Percentiles rank a stretch among this genome's conserved stretches.
phyloP scores from a whole-genome alignment of 2,329 filamentous ascomycete species.

The Stachybotrys elegans region DNA sequence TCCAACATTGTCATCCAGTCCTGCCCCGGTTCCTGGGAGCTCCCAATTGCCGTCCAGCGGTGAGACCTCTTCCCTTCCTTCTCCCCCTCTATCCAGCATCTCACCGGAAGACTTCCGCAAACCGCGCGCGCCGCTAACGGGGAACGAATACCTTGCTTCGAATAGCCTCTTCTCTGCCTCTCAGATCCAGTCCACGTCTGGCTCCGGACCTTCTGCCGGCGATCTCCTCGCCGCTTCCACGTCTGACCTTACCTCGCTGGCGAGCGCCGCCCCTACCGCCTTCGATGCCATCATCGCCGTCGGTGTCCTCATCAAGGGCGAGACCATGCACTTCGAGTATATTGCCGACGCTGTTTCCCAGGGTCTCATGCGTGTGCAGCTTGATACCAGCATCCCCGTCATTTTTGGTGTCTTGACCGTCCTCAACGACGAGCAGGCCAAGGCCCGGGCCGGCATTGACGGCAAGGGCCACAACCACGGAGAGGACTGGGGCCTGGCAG shows the following conservation, averaged over 20 bases:
- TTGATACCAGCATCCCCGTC: conserved; percentile 84
- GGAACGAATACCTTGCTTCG: neutral
- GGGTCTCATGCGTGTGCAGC: conserved; percentile 88
- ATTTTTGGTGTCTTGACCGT: conserved; percentile 91
- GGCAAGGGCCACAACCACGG: conserved; percentile 79
- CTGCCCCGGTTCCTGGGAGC: conserved; percentile 91
- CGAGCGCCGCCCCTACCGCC: conserved; percentile 44
- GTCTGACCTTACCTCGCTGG: conserved; percentile 57
- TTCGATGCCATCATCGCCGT: conserved; percentile 96
- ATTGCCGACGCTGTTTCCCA: conserved; percentile 88
- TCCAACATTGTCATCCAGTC: conserved; percentile 85
- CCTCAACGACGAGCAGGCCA: conserved; percentile 80
- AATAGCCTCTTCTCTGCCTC: conserved; percentile 76
- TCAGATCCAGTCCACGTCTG: conserved; percentile 71
- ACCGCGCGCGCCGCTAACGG: neutral
- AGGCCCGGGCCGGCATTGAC: conserved; percentile 74
- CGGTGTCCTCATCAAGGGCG: conserved; percentile 94
- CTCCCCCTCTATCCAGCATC: too few species aligned
- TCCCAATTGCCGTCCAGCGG: conserved; percentile 86
- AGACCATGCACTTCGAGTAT: conserved; percentile 99
- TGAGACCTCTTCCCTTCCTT: conserved; percentile 33
- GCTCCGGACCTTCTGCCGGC: conserved; percentile 57
- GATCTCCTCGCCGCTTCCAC: conserved; percentile 69
- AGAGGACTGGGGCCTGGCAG: conserved; percentile 90
- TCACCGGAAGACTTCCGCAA: too few species aligned